These are phyloP conservation scores for Cladophialophora yegresii DNA, from an alignment of 2,329 filamentous ascomycete genomes.

Conservation along the genomic window DNA sequence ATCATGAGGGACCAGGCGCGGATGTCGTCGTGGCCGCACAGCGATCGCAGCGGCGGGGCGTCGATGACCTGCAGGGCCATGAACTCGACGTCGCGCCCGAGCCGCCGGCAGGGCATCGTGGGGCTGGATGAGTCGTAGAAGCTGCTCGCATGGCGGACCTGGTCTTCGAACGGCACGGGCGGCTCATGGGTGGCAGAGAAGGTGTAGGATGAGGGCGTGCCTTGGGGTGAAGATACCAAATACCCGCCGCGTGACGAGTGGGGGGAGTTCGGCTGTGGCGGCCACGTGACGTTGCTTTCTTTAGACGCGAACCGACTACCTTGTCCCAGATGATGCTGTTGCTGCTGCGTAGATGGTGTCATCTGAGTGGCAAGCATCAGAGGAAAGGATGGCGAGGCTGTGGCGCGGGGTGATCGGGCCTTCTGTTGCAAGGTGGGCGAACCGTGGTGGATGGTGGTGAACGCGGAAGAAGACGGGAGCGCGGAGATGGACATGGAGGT, in stretches of 20 bases:
- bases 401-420: slow-evolving; percentile 14
- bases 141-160: slow-evolving; percentile 17
- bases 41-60: slow-evolving; percentile 27
- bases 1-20: slow-evolving; percentile 31
- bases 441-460: neutral
- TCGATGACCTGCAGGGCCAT: slow-evolving; percentile 32
- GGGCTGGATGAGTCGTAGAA: slow-evolving; percentile 9
- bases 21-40: slow-evolving; percentile 35
- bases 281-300: slow-evolving; percentile 21
- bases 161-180: slow-evolving; percentile 8
- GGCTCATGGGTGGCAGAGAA: slow-evolving; percentile 5
- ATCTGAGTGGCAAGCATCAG: slow-evolving; percentile 12
- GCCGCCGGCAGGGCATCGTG: slow-evolving; percentile 19
- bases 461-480: neutral
- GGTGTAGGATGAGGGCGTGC: slow-evolving; percentile 9
- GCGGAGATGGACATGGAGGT: neutral
- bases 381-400: slow-evolving; percentile 13
- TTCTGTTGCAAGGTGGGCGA: slow-evolving; percentile 8
- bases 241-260: slow-evolving; percentile 7
- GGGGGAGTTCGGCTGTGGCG: slow-evolving; percentile 10
- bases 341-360: slow-evolving; percentile 14
- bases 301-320: slow-evolving; percentile 7
- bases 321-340: neutral
- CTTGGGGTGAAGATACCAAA: slow-evolving; percentile 15
- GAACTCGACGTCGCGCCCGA: slow-evolving; percentile 33